phyloP scores from a whole-genome alignment of 768 basidiomycete species.

The Piloderma croceum region DNA sequence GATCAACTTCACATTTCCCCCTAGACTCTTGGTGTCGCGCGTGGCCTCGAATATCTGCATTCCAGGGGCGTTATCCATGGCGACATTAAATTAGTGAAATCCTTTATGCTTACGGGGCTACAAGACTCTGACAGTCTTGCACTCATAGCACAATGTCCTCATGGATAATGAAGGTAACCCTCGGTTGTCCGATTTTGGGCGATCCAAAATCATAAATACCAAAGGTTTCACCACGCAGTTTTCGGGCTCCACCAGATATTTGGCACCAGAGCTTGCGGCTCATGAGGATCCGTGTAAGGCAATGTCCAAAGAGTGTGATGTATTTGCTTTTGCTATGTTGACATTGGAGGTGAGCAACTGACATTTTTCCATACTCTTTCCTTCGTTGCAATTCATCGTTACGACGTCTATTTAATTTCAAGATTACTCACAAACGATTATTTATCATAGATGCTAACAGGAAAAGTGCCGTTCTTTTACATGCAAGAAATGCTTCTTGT shows the following conservation, averaged over 20 bases:
- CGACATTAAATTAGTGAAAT: conserved; percentile 18
- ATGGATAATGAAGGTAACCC: conserved; percentile 10
- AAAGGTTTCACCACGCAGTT: conserved; percentile 13
- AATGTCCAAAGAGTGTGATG: conserved; percentile 13
- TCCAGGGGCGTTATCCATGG: conserved; percentile 12
- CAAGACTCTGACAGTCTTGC: too few species aligned
- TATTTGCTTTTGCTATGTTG: conserved; percentile 15
- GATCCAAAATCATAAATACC: conserved; percentile 10
- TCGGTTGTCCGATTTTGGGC: conserved; percentile 19
- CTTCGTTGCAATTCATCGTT: neutral
- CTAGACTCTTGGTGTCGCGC: conserved; percentile 11
- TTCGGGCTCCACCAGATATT: conserved; percentile 8
- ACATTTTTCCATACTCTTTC: neutral
- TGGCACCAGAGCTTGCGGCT: conserved; percentile 14
- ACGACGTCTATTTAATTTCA: too few species aligned
- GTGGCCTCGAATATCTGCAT: conserved; percentile 18
- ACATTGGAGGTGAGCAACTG: conserved; percentile 13
- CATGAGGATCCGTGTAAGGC: conserved; percentile 2
- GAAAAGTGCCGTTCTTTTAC: neutral
- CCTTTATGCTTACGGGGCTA: too few species aligned
- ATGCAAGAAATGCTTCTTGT: neutral
- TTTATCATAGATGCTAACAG: neutral
- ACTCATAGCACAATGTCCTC: conserved; percentile 17
- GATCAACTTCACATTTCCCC: too few species aligned
- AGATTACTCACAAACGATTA: too few species aligned